Evolutionary conservation across 305 asterid species (phyloP).

Genomic region (Petunia hybrid): DNA sequence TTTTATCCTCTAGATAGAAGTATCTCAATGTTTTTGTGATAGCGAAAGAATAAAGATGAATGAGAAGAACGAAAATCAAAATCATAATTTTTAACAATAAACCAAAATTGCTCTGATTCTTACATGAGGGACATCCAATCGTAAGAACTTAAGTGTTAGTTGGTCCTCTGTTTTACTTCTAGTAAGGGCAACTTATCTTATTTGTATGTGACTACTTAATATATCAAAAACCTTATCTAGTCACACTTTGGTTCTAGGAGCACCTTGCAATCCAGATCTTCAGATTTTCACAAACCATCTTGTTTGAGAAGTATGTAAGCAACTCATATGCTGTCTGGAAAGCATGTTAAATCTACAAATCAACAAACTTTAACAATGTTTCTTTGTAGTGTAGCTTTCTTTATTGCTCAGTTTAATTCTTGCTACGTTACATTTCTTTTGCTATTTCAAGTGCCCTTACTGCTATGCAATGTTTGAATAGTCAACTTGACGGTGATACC

Average conservation of each 20-base stretch:
- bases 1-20: constrained; percentile 25
- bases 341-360: neutral
- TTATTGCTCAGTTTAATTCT: constrained; percentile 14
- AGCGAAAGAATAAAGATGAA: neutral
- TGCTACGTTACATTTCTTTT: neutral
- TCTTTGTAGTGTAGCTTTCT: neutral
- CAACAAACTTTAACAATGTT: neutral
- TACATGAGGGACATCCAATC: neutral
- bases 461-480: neutral
- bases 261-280: constrained; percentile 18
- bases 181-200: neutral
- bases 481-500: constrained; percentile 1
- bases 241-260: constrained; percentile 9
- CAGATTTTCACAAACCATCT: constrained; percentile 19
- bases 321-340: constrained; percentile 11
- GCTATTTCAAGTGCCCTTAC: neutral
- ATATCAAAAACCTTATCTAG: neutral
- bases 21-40: neutral
- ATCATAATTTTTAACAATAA: neutral
- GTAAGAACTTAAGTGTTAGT: neutral
- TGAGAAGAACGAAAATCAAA: neutral
- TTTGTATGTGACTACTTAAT: neutral
- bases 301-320: neutral
- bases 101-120: neutral
- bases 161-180: constrained; percentile 14